Evolutionary conservation across 768 basidiomycete genomes (phyloP).

Genomic region (Hericium rajendrae): DNA sequence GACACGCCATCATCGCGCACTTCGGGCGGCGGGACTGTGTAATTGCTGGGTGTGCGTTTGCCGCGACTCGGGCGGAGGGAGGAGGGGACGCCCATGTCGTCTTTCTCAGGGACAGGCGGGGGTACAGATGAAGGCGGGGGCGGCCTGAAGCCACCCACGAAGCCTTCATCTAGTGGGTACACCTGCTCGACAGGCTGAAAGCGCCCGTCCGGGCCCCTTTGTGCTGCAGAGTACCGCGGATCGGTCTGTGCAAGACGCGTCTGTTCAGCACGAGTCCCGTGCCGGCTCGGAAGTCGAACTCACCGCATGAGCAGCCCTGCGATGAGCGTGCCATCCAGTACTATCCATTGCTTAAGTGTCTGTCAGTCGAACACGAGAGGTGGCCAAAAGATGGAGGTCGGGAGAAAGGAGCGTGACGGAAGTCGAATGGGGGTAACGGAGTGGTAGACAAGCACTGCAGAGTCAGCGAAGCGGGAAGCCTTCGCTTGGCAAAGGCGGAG

Average conservation of each 20-base stretch:
- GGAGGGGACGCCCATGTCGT: constrained; percentile 14
- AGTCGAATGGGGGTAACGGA: not conserved
- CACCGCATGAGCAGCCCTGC: constrained; percentile 41
- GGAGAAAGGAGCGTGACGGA: not conserved
- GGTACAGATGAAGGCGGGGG: constrained; percentile 20
- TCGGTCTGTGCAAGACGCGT: constrained; percentile 16
- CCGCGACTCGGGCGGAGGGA: not conserved
- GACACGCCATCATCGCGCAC: constrained; percentile 3
- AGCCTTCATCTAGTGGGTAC: constrained; percentile 49
- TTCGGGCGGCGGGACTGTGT: not conserved
- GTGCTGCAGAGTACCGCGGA: constrained; percentile 17
- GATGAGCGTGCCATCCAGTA: constrained; percentile 65
- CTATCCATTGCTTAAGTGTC: constrained; percentile 46
- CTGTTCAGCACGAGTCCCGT: constrained; percentile 24
- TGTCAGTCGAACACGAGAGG: not conserved
- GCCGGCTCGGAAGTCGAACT: constrained; percentile 1
- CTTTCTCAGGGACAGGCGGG: constrained; percentile 45
- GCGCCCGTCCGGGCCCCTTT: constrained; percentile 37
- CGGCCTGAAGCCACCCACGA: constrained; percentile 46
- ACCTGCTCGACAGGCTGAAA: constrained; percentile 49
- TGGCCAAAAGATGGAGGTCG: not conserved
- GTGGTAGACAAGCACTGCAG: not conserved
- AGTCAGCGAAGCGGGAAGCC: no score
- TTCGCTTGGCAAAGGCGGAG: no score
- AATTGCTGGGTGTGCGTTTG: constrained; percentile 3